Percentiles rank a stretch among this genome's conserved stretches.
These are phyloP conservation scores for Saturnispora hagleri DNA, from an alignment of 805 yeast species.

Conservation along the genomic window DNA sequence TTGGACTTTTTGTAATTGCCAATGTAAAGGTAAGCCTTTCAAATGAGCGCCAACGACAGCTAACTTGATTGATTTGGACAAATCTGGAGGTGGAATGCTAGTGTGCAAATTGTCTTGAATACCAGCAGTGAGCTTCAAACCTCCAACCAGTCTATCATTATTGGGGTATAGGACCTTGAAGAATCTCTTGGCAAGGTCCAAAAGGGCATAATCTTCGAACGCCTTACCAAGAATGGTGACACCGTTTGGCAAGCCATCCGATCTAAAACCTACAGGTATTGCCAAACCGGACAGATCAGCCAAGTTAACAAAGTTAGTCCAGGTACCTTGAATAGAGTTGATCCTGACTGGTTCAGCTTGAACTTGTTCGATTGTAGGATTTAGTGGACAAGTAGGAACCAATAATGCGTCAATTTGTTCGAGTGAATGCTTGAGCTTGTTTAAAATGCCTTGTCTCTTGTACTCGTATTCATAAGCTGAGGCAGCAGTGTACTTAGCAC, in stretches of 20 bases:
- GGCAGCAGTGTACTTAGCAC: constrained; percentile 70
- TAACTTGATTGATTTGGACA: constrained; percentile 43
- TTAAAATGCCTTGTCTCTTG: constrained; percentile 71
- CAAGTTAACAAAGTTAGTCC: constrained; percentile 92
- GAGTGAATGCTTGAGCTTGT: constrained; percentile 48
- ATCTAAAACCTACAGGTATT: constrained; percentile 80
- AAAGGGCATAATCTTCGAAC: constrained; percentile 81
- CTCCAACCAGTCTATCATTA: constrained; percentile 50
- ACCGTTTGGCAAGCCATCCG: constrained; percentile 87
- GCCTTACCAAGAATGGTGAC: constrained; percentile 74
- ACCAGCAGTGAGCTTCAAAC: constrained; percentile 20
- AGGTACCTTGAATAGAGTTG: constrained; percentile 93
- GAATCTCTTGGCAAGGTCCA: constrained; percentile 72
- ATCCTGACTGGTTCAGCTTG: constrained; percentile 68
- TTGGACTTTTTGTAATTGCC: constrained; percentile 83
- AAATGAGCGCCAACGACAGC: constrained; percentile 98
- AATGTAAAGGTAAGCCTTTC: constrained; percentile 78
- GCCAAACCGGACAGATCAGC: constrained; percentile 91
- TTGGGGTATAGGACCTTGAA: constrained; percentile 39
- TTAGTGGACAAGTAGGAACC: constrained; percentile 92
- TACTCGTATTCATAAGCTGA: constrained; percentile 82
- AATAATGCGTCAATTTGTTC: constrained; percentile 61
- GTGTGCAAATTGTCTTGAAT: constrained; percentile 36
- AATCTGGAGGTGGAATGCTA: constrained; percentile 36
- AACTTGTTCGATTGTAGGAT: constrained; percentile 71